These are phyloP conservation scores for Begonia masoniana DNA, from an alignment of 306 rosid genomes.

Conservation along the genomic window DNA sequence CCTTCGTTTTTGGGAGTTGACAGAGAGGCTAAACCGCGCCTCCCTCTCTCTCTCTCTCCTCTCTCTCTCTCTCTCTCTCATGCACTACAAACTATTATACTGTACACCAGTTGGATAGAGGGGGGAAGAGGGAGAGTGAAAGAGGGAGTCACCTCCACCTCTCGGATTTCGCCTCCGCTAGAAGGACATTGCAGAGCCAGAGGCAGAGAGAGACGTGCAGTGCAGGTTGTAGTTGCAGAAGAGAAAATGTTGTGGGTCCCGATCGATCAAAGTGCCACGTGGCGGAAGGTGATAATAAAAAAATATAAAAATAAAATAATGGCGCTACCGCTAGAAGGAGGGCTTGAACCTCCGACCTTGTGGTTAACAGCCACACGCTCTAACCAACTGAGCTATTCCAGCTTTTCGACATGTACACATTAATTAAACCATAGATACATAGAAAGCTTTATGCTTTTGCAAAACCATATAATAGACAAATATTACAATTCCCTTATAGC, in stretches of 20 bases:
- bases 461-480: too few relatives aligned
- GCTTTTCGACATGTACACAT: too few relatives aligned
- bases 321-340: constrained; percentile 11
- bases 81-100: too few relatives aligned
- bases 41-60: background rate
- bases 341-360: constrained; percentile 10
- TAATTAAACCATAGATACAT: too few relatives aligned
- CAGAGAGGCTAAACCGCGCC: constrained; percentile 10
- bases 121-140: background rate
- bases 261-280: background rate
- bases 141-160: background rate
- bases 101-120: too few relatives aligned
- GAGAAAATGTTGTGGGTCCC: background rate
- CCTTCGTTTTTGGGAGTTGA: constrained; percentile 20
- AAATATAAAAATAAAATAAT: too few relatives aligned
- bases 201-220: background rate
- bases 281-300: too few relatives aligned
- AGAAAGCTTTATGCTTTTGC: too few relatives aligned
- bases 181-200: background rate
- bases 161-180: background rate
- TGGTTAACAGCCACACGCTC: constrained; percentile 13
- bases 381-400: constrained; percentile 13
- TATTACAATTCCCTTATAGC: too few relatives aligned
- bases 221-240: background rate
- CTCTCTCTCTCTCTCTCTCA: background rate